Evolutionary conservation across 1,284 basidiomycete genomes (phyloP), one percentile per base, ranked within the genome.

Genomic region (Earliella scabrosa): DNA sequence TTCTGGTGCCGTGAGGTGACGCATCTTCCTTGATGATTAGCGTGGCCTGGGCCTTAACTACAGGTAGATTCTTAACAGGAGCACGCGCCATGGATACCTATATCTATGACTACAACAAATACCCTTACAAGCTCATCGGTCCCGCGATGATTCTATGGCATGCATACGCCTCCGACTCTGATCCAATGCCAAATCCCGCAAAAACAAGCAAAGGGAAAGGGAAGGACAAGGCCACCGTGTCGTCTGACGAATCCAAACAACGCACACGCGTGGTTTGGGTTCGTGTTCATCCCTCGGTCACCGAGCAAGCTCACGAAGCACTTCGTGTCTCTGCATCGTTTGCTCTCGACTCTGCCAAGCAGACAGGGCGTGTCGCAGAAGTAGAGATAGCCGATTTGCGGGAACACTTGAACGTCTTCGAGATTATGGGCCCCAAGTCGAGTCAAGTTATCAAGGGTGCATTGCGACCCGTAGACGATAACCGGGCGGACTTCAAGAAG

Each of bases 391-490:
- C 80, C 3, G 89, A 95, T 69, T 69, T 94, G 45, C 76, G 87
- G 44, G 83, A 83, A 3, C 80, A 87, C 45, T 67, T 95, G 31
- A 92, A 92, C 56, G 79, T 87, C 2, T 95, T 95, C 64, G 93
- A 97, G 68, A 82, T 97, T 18, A 88, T 90, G 77, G 95, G 95
- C 2, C 90, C 91, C 1, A 88, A 88, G 67, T 81, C 92, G 0
- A 93, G 83, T 54, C 88, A 91, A 65, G 82, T 95, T 8, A 72
- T 97, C 47, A 84, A 82, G 63, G 90, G 92, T 18, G 87, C 87
- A 1, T 67, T 96, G 45, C 82, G 77, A 24, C 81, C 87, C 8
- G 77, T 81, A 10, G 77, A 77, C 0, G 83, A 87, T 35, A 66
- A 77, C 1, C 73, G 82, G 36, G 71, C 68, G n/a, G 84, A 86